Conservation (phyloP, 148 eudicot genomes). For the Dysphania ambrosioides region DNA sequence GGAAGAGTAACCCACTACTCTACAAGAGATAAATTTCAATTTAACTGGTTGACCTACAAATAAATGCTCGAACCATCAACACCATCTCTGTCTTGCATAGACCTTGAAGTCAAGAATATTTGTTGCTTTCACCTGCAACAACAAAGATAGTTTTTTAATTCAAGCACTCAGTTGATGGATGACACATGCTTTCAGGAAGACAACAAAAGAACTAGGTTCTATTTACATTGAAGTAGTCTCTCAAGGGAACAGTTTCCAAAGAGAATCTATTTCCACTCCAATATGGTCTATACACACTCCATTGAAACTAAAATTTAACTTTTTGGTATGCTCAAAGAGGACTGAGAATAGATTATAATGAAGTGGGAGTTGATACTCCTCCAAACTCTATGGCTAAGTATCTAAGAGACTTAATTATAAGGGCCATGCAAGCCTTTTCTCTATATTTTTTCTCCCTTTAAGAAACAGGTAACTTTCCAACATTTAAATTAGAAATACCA, state of each 20-base stretch:
- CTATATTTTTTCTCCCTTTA: background rate
- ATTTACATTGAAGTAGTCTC: background rate
- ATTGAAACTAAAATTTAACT: no score
- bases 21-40: slow-evolving; percentile 11
- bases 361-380: no score
- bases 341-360: no score
- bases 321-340: no score
- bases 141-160: background rate
- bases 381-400: background rate
- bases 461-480: background rate
- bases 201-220: background rate
- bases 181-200: background rate
- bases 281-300: no score
- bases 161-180: background rate
- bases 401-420: background rate
- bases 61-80: slow-evolving; percentile 84
- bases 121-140: slow-evolving; percentile 68
- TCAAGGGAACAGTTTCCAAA: no score
- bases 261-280: no score
- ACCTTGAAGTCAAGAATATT: slow-evolving; percentile 54
- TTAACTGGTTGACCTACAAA: slow-evolving; percentile 48
- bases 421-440: background rate
- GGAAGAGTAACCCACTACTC: background rate
- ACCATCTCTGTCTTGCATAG: slow-evolving; percentile 49
- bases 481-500: background rate